phyloP scores from a whole-genome alignment of 495 filamentous ascomycete species.

The Hypoxylon trugodes region DNA sequence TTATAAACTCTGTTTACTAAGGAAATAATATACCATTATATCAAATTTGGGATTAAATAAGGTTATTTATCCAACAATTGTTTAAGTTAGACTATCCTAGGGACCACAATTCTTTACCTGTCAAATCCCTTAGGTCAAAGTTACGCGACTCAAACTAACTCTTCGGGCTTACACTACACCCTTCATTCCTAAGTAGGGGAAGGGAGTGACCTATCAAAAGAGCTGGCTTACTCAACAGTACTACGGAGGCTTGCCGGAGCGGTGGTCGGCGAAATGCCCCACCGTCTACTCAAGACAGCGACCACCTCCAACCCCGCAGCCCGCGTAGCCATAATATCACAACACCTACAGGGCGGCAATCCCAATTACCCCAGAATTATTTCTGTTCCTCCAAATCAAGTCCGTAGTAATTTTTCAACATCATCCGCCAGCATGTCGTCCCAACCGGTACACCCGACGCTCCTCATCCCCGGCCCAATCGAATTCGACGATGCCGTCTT shows the following conservation, averaged over 20 bases:
- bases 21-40: not conserved
- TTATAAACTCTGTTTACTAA: not conserved
- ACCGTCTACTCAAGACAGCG: constrained; percentile 42
- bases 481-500: constrained; percentile 99
- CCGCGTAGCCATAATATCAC: constrained; percentile 80
- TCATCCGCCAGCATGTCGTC: constrained; percentile 70
- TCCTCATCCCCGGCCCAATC: constrained; percentile 96
- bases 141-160: constrained; percentile 18
- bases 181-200: too few species aligned
- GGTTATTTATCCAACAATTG: not conserved
- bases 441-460: constrained; percentile 79
- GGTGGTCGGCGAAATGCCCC: constrained; percentile 53
- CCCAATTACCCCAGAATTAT: constrained; percentile 72
- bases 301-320: constrained; percentile 68
- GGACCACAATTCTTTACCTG: not conserved
- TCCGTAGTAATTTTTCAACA: constrained; percentile 45
- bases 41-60: not conserved
- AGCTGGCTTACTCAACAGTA: constrained; percentile 46
- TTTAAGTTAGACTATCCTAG: constrained; percentile 1
- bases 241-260: constrained; percentile 42
- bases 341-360: constrained; percentile 74
- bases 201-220: constrained; percentile 29
- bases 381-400: constrained; percentile 53
- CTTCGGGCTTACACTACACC: too few species aligned
- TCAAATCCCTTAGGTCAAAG: not conserved